Conservation (phyloP, 2,329 filamentous ascomycete species). For the Emmonsia crescens region DNA sequence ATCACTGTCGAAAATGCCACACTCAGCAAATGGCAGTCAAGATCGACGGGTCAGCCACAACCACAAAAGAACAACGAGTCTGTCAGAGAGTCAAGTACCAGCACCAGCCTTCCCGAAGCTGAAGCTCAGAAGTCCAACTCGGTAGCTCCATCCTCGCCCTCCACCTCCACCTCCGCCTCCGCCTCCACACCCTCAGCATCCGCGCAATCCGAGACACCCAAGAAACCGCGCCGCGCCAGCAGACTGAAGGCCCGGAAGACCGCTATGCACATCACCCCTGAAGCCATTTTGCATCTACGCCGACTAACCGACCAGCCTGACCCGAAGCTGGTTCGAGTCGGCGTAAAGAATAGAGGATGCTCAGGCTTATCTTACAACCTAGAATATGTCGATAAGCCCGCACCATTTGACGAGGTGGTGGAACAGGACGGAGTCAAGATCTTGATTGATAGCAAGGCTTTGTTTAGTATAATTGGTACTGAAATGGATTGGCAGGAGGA, state of each 20-base stretch:
- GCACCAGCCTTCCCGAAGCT: conserved; percentile 46
- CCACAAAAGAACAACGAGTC: conserved; percentile 13
- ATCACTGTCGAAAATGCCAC: conserved; percentile 44
- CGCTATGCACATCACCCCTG: conserved; percentile 72
- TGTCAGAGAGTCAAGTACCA: conserved; percentile 24
- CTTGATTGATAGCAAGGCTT: conserved; percentile 88
- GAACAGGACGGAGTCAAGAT: conserved; percentile 96
- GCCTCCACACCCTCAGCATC: conserved; percentile 21
- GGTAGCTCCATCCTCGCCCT: conserved; percentile 15
- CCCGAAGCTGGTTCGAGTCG: conserved; percentile 86
- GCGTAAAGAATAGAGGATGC: conserved; percentile 87
- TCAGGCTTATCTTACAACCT: conserved; percentile 88
- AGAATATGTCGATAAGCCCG: conserved; percentile 88
- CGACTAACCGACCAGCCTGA: conserved; percentile 71
- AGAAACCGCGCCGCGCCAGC: conserved; percentile 47
- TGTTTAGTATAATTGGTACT: conserved; percentile 95
- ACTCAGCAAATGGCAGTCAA: conserved; percentile 38
- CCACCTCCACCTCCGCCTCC: neutral
- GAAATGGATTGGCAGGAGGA: conserved; percentile 99
- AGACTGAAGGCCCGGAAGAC: conserved; percentile 78
- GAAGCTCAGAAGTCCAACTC: conserved; percentile 58
- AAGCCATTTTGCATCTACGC: conserved; percentile 68
- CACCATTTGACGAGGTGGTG: conserved; percentile 78
- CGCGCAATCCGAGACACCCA: conserved; percentile 27
- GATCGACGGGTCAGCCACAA: conserved; percentile 25